Evolutionary conservation across 2,329 filamentous ascomycete species (phyloP).

Genomic region (Venturia aucupariae): DNA sequence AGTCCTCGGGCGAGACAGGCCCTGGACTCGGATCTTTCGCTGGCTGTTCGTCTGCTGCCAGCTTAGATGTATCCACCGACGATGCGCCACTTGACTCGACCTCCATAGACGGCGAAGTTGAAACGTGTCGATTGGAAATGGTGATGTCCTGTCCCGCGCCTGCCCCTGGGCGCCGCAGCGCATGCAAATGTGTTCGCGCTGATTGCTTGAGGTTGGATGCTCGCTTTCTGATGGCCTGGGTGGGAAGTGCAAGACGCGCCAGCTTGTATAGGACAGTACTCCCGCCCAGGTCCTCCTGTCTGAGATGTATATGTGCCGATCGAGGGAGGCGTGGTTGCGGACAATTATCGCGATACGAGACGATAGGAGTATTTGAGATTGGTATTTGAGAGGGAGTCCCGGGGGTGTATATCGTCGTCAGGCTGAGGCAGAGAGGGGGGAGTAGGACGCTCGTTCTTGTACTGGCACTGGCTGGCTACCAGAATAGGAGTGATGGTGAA

Average conservation of each 20-base stretch:
- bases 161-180: background rate
- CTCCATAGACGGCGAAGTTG: background rate
- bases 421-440: background rate
- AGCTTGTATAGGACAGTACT: background rate
- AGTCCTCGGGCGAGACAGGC: background rate
- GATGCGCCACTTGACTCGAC: background rate
- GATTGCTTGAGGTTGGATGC: background rate
- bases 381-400: background rate
- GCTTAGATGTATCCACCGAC: background rate
- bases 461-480: background rate
- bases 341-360: background rate
- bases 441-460: background rate
- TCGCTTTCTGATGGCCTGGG: background rate
- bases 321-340: background rate
- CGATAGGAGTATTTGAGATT: background rate
- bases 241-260: background rate
- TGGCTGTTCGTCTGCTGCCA: background rate
- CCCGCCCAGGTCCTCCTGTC: background rate
- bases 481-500: background rate
- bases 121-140: background rate
- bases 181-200: conserved; percentile 1
- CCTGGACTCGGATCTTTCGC: background rate
- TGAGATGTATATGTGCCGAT: background rate
- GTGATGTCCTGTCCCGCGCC: background rate
- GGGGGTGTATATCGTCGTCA: background rate